Base-by-base conservation (phyloP, 108 stramenopile species). In the Parietichytrium sp. region DNA sequence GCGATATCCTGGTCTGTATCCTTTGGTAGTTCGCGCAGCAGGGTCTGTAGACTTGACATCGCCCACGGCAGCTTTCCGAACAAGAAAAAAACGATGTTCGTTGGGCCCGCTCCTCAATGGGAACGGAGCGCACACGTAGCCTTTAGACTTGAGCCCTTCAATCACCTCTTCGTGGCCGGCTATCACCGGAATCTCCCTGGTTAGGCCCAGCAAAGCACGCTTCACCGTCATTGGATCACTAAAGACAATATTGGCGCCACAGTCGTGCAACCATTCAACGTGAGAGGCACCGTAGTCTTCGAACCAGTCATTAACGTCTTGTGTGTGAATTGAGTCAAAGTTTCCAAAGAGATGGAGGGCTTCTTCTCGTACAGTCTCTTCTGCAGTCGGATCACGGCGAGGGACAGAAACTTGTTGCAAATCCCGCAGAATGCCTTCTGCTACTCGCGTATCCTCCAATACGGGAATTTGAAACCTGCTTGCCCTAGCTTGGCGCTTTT, bases 191-290 rank as follows among this genome's bases (percentile, higher is more conserved):
- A 72, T 33, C 23, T 72, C 61, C 0, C 61, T 16, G 10, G 61
- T 45, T n/a, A 72, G 61, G 0, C 61, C 61, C 23, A 33, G 61
- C 61, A 72, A 45, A n/a, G 61, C 61, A 0, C 61, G 61, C 33
- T 72, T 72, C 6, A 42, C 61, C 10, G 61, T 72, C 23, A 23
- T 1, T 20, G 36, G 38, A 45, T 72, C 61, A 27, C 45, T 72
- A 1, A 72, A 72, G 20, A 72, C 61, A 27, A 72, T 72, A 42
- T 72, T 72, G 16, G 61, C 61, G 8, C 61, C 61, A 25, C 61
- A 72, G 42, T 72, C 61, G 33, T 72, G 61, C 0, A 72, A 25
- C 61, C 61, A 72, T 20, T 72, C 61, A 25, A 72, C 45, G 61
- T 42, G 61, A n/a, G 61, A 16, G 15, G 61, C 61, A 10, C 61